phyloP scores from a whole-genome alignment of 2,329 filamentous ascomycete species.

The Fusarium odoratissimum region DNA sequence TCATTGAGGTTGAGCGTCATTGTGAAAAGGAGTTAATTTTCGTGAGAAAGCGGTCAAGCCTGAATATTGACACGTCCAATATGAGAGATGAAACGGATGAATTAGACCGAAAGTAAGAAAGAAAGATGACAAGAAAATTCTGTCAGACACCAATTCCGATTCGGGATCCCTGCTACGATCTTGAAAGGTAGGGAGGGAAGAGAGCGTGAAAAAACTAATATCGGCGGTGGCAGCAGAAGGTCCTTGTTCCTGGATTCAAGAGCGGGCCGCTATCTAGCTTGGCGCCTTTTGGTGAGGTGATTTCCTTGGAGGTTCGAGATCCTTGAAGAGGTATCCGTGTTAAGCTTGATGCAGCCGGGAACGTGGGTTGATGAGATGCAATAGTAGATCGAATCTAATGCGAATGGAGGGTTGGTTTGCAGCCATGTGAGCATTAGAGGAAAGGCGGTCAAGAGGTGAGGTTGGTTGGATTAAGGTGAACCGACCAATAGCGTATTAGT shows the following conservation, averaged over 20 bases:
- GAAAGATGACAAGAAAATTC: not conserved
- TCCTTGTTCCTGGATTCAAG: constrained; percentile 43
- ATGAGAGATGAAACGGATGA: constrained; percentile 6
- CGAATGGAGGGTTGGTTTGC: constrained; percentile 18
- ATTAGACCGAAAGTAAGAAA: not conserved
- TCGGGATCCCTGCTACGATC: constrained; percentile 30
- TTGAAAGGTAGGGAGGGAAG: not conserved
- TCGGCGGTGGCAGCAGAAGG: constrained; percentile 28
- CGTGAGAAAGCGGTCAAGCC: constrained; percentile 35
- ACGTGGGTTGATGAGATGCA: constrained; percentile 25
- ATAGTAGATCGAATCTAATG: constrained; percentile 32
- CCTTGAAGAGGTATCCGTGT: constrained; percentile 17
- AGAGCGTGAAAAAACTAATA: constrained; percentile 16
- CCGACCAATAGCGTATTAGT: constrained; percentile 15
- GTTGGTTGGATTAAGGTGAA: not conserved
- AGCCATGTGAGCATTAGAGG: constrained; percentile 33
- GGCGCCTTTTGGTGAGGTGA: constrained; percentile 9
- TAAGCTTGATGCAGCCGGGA: constrained; percentile 22
- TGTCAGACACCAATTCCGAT: constrained; percentile 11
- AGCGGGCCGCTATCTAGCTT: constrained; percentile 40
- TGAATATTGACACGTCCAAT: constrained; percentile 24
- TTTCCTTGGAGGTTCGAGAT: constrained; percentile 12
- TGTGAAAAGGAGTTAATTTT: constrained; percentile 15
- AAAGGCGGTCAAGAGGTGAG: constrained; percentile 42
- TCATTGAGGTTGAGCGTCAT: constrained; percentile 45